Conservation (phyloP, 192 early-diverging fungal species). For the Dimargaris verticillata region DNA sequence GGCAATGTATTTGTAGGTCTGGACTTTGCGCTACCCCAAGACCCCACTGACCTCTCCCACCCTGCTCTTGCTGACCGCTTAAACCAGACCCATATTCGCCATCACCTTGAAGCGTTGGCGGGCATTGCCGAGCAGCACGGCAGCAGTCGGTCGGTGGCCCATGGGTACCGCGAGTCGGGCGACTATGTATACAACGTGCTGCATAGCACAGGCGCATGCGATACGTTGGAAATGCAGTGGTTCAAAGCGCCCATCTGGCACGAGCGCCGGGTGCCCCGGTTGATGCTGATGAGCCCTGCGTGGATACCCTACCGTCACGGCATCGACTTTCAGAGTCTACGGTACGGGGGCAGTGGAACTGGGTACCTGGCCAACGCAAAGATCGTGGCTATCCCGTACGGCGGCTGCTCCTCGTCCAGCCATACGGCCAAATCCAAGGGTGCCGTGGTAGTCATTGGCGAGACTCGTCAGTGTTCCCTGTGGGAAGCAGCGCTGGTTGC, state of each 20-base stretch:
- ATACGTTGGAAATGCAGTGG: conserved; percentile 10
- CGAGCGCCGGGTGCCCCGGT: not conserved
- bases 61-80: not conserved
- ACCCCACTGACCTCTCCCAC: too few relatives aligned
- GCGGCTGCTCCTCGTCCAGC: not conserved
- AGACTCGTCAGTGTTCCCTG: conserved; percentile 23
- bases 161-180: conserved; percentile 2
- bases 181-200: conserved; percentile 8
- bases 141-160: conserved; percentile 3
- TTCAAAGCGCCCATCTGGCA: not conserved
- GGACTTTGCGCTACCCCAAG: too few relatives aligned
- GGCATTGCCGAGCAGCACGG: not conserved
- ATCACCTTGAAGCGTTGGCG: not conserved
- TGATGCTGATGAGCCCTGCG: not conserved
- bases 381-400: not conserved
- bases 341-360: conserved; percentile 4
- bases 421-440: conserved; percentile 24
- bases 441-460: conserved; percentile 34
- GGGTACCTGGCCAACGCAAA: not conserved
- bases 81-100: conserved; percentile 7
- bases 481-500: conserved; percentile 38
- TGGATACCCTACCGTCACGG: not conserved
- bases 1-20: too few relatives aligned
- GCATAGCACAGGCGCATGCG: not conserved
- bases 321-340: conserved; percentile 8